Evolutionary conservation across 1,284 basidiomycete genomes (phyloP), one percentile per base, ranked within the genome.

Genomic region (Thelephora terrestris): DNA sequence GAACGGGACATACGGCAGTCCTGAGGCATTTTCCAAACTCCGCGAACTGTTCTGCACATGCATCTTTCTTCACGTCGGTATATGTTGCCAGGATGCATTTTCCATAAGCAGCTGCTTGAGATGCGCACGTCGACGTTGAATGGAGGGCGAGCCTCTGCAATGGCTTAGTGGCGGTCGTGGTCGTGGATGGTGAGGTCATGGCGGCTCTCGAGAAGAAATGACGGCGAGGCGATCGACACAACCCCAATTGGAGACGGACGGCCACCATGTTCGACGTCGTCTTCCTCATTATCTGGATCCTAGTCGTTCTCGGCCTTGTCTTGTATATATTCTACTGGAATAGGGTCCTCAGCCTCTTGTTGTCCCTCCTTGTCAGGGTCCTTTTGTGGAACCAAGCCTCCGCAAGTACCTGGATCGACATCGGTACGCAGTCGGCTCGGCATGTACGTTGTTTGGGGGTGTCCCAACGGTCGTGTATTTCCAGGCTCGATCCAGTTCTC

Each of bases 301-400:
- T 79, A 56, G 78, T 91, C 50, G 75, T 85, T 52, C 62, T 90
- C 46, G 79, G 76, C 37, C 68, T 84, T n/a, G 66, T 84, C 47
- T 59, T 85, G 51, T 92, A 92, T 64, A 75, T 91, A 53, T 94
- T 95, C 74, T 94, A 86, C 68, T 91, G 85, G 79, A 93, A 93
- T 65, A 79, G 90, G 34, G 68, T 93, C 43, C 63, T 92, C 50
- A 90, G 81, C 9, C 77, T 76, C 48, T 53, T 86, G 50, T 65
- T 91, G 50, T 74, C 78, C 17, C 62, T 77, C 46, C 53, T 74
- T 14, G 65, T 89, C 37, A 80, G 84, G 38, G 58, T 87, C 12
- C 62, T 75, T 42, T 79, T 79, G 52, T 90, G 90, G 87, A 81
- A 80, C 52, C 71, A 79, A 52, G 79, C 74, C 45, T 75, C 71